phyloP scores from a whole-genome alignment of 2,329 filamentous ascomycete species.

The Pyrenochaeta sp. region DNA sequence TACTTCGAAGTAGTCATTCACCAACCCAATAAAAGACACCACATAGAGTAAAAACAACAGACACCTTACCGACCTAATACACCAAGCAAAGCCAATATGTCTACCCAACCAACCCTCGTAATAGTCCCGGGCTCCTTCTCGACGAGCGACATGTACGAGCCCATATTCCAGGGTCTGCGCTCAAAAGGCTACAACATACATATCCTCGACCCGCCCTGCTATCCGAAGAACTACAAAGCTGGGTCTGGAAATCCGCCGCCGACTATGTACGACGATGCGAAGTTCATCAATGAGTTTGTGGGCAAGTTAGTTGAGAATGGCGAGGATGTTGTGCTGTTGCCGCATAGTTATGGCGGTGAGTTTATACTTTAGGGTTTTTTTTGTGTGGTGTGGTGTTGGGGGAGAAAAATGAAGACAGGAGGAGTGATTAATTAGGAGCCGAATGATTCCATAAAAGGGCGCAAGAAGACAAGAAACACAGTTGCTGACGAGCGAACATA shows the following conservation, averaged over 20 bases:
- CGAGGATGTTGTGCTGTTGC: conserved; percentile 46
- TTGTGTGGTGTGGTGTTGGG: background rate
- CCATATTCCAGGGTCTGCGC: conserved; percentile 13
- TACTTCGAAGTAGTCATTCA: too few relatives aligned
- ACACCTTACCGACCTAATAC: background rate
- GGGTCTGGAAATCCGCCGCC: conserved; percentile 9
- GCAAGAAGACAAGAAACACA: too few relatives aligned
- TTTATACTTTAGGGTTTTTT: background rate
- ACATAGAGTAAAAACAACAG: too few relatives aligned
- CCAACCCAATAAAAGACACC: too few relatives aligned
- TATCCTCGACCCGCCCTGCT: conserved; percentile 19
- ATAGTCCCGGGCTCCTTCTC: conserved; percentile 37
- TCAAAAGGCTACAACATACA: conserved; percentile 22
- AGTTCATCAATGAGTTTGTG: conserved; percentile 31
- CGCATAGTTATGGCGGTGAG: conserved; percentile 49
- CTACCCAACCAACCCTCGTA: conserved; percentile 27
- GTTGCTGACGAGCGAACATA: too few relatives aligned
- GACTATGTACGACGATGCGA: conserved; percentile 41
- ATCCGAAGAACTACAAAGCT: conserved; percentile 13
- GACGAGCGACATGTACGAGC: conserved; percentile 18
- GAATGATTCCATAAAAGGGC: too few relatives aligned
- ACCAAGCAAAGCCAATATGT: conserved; percentile 5
- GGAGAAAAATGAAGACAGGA: too few relatives aligned
- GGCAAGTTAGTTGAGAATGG: conserved; percentile 36
- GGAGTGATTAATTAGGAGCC: too few relatives aligned